These are phyloP conservation scores for Gossypium arboreum DNA, from an alignment of 345 rosid species.

Conservation along the genomic window DNA sequence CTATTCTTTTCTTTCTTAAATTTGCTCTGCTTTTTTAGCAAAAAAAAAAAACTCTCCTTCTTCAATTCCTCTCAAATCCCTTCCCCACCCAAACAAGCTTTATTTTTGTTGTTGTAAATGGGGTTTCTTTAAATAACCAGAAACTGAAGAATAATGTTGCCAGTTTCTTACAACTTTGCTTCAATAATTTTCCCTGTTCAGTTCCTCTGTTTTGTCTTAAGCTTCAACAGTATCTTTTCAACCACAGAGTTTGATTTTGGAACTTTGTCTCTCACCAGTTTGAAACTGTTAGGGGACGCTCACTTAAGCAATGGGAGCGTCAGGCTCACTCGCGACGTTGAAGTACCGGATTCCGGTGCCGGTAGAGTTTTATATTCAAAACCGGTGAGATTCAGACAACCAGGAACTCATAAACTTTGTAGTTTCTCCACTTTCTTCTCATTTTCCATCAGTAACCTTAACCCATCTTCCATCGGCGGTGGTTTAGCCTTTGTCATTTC, in stretches of 20 bases:
- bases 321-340: conserved; percentile 75
- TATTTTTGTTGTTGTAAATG: conserved; percentile 23
- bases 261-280: conserved; percentile 59
- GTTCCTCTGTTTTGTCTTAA: conserved; percentile 35
- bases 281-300: conserved; percentile 87
- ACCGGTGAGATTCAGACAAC: conserved; percentile 69
- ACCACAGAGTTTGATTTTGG: conserved; percentile 75
- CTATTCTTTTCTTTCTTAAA: conserved; percentile 19
- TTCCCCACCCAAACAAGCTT: not conserved
- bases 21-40: conserved; percentile 12
- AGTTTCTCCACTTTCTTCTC: conserved; percentile 87
- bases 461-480: conserved; percentile 91
- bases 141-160: conserved; percentile 33
- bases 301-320: conserved; percentile 73
- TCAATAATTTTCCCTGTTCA: conserved; percentile 19
- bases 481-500: conserved; percentile 89
- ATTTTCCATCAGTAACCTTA: conserved; percentile 64
- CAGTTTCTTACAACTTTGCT: conserved; percentile 21
- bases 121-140: conserved; percentile 22
- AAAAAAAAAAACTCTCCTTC: not conserved
- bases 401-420: conserved; percentile 40
- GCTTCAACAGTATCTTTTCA: conserved; percentile 21
- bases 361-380: conserved; percentile 73
- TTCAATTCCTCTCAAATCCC: not conserved
- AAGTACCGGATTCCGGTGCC: conserved; percentile 84